phyloP scores from a whole-genome alignment of 1,284 basidiomycete genomes.

The Sanghuangporus weigelae region DNA sequence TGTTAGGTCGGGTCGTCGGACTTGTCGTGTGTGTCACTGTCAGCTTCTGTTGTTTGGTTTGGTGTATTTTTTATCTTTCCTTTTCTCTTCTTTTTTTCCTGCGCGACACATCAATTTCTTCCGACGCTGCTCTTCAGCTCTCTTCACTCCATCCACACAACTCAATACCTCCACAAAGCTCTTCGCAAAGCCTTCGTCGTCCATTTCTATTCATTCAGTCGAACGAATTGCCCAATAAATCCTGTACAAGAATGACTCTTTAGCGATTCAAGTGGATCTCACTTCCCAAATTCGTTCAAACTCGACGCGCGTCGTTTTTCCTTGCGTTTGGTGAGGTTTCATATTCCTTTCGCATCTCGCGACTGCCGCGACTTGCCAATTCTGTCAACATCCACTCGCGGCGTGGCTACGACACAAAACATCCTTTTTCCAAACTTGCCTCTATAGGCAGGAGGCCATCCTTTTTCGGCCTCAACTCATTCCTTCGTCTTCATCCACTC shows the following conservation, averaged over 20 bases:
- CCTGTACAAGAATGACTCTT: neutral
- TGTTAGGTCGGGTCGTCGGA: neutral
- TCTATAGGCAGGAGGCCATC: neutral
- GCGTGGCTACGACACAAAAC: neutral
- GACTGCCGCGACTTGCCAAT: neutral
- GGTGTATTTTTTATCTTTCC: no score
- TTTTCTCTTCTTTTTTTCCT: neutral
- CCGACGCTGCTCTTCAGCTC: neutral
- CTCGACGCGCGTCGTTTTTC: neutral
- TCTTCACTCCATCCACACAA: neutral
- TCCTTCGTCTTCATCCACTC: neutral
- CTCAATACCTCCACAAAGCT: neutral
- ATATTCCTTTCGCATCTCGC: neutral
- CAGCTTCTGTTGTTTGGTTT: neutral
- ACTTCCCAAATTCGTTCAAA: neutral
- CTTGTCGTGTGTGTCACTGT: neutral
- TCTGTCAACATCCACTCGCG: neutral
- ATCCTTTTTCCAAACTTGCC: constrained; percentile 4
- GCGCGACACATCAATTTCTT: neutral
- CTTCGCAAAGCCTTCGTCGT: neutral
- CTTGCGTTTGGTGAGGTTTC: neutral
- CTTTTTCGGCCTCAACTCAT: neutral
- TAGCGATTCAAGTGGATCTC: neutral
- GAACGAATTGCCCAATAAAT: neutral
- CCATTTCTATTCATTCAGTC: neutral